Conservation (phyloP, 2,329 filamentous ascomycete species). For the Fusarium circinatum region DNA sequence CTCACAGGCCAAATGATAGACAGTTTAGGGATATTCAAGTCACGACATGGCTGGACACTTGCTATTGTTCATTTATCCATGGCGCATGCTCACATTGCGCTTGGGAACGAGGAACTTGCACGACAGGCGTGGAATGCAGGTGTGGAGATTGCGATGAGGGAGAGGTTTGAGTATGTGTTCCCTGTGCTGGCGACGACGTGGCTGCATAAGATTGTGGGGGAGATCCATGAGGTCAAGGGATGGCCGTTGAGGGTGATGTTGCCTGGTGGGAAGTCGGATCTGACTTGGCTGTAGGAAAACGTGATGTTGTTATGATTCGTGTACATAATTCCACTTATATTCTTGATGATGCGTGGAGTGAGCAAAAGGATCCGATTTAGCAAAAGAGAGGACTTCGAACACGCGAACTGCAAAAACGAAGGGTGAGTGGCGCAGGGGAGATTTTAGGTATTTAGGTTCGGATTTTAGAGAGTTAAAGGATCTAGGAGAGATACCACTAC, state of each 20-base stretch:
- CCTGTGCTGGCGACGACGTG: conserved; percentile 45
- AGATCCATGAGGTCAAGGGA: conserved; percentile 39
- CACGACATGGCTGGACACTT: conserved; percentile 37
- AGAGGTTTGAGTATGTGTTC: conserved; percentile 48
- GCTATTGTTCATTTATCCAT: conserved; percentile 45
- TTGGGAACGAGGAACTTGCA: conserved; percentile 26
- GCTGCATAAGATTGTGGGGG: conserved; percentile 42
- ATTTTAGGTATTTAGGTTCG: background rate
- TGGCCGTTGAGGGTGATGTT: conserved; percentile 49
- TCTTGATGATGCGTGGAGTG: background rate
- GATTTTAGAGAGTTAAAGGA: background rate
- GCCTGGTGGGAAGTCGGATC: conserved; percentile 43
- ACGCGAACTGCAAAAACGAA: background rate
- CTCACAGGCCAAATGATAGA: conserved; percentile 31
- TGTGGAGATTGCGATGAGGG: conserved; percentile 36
- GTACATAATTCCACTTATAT: fast-evolving
- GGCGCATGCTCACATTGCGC: conserved; percentile 42
- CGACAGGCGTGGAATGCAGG: conserved; percentile 41
- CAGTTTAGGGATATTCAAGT: conserved; percentile 36
- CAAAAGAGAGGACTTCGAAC: background rate
- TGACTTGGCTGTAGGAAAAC: conserved; percentile 23
- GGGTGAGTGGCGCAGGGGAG: no score
- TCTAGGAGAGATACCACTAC: background rate
- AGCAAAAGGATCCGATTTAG: background rate
- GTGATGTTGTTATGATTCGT: background rate